Percentiles rank a stretch among this genome's conserved stretches.
Conservation (phyloP, 2,329 filamentous ascomycete species). For the Ophiocordyceps camponoti-floridani region DNA sequence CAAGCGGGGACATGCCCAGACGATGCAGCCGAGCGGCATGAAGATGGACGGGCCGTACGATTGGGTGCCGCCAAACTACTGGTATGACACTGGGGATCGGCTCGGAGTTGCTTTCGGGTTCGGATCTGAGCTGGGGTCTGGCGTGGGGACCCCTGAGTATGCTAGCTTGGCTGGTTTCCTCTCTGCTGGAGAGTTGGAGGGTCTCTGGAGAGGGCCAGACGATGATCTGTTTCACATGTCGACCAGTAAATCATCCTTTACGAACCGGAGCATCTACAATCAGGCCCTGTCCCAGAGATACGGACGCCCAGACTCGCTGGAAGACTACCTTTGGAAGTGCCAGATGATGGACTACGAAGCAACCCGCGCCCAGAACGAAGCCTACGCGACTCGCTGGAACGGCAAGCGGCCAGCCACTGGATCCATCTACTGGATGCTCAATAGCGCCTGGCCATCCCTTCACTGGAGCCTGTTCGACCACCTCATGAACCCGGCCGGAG, state of each 20-base stretch:
- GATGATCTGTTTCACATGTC: conserved; percentile 43
- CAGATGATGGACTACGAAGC: conserved; percentile 49
- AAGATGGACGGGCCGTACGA: conserved; percentile 52
- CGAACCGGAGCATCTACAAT: conserved; percentile 39
- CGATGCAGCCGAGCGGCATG: conserved; percentile 38
- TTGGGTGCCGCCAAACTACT: conserved; percentile 48
- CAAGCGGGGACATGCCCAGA: conserved; percentile 31
- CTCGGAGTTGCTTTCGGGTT: conserved; percentile 44
- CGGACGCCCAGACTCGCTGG: conserved; percentile 29
- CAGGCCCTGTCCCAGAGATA: conserved; percentile 30
- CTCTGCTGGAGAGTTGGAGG: conserved; percentile 26
- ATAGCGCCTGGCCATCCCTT: conserved; percentile 44
- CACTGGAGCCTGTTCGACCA: conserved; percentile 51
- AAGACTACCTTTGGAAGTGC: conserved; percentile 40
- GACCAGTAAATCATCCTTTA: conserved; percentile 33
- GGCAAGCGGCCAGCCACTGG: conserved; percentile 36
- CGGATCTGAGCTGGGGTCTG: conserved; percentile 42
- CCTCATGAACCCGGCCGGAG: conserved; percentile 37
- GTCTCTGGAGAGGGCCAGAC: conserved; percentile 35
- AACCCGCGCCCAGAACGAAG: conserved; percentile 40
- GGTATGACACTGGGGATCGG: conserved; percentile 30
- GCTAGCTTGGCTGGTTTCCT: conserved; percentile 36
- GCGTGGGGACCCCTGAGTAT: conserved; percentile 42
- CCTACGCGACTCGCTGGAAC: conserved; percentile 31
- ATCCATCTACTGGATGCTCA: conserved; percentile 50